These are phyloP conservation scores for Corrigiola litoralis DNA, from an alignment of 179 eudicot genomes.

Conservation along the genomic window DNA sequence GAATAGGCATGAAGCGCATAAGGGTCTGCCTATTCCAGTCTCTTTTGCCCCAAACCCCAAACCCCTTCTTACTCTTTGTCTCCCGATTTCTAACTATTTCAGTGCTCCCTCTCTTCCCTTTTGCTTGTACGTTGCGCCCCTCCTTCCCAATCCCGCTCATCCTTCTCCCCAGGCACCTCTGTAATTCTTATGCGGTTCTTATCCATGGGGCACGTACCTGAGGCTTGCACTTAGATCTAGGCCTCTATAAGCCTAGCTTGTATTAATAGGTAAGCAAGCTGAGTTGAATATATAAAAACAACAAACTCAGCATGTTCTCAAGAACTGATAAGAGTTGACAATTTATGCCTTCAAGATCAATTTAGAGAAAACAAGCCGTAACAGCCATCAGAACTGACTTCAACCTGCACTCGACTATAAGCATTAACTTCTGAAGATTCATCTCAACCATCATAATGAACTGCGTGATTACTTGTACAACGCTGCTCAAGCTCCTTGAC, in stretches of 20 bases:
- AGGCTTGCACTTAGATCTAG: not conserved
- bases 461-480: too few species aligned
- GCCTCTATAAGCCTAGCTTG: not conserved
- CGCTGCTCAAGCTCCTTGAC: too few species aligned
- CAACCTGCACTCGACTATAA: too few species aligned
- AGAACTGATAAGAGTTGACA: too few species aligned
- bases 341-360: too few species aligned
- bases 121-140: not conserved
- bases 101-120: not conserved
- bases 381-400: too few species aligned
- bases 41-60: not conserved
- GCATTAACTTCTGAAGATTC: too few species aligned
- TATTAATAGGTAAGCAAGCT: not conserved
- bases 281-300: too few species aligned
- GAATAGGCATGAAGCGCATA: too few species aligned
- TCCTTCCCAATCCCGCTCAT: not conserved
- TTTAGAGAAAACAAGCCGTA: too few species aligned
- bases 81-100: not conserved
- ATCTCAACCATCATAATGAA: too few species aligned
- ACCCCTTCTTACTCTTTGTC: not conserved
- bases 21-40: not conserved
- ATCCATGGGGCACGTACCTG: not conserved
- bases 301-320: too few species aligned
- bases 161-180: not conserved
- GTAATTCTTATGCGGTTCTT: not conserved